Base-by-base conservation (phyloP, 176 grass and related monocot genomes). In the Carex kokanica region DNA sequence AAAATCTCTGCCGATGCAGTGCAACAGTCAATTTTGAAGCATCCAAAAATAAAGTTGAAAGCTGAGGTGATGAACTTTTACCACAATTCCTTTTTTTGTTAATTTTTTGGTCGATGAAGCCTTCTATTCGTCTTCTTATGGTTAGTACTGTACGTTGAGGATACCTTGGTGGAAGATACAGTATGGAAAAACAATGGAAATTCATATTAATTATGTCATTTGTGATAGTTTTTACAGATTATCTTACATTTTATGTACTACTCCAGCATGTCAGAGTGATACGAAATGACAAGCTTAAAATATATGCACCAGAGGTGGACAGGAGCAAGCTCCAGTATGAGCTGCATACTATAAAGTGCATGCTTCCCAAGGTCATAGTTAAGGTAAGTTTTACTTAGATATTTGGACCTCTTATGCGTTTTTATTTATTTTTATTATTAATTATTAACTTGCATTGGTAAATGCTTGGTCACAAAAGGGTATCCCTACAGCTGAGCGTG, bases 341-440 rank as follows among this genome's bases (percentile, higher is more conserved):
- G 77, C 73, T 98, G 61, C 90, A 98, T 79, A 71, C 74, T 74
- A 85, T 98, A 67, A 93, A 90, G 57, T 80, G 78, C 57, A 87
- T 93, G 79, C 90, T 98, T 87, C 90, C 92, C 11, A 98, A 94
- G 91, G 95, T 98, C 53, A 94, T 93, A 74, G 95, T 98, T 82
- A 98, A 98, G 92, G 92, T 98, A 66, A 84, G 49, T 60, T 31
- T 3, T 74, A 63, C n/a, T 18, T 70, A 3, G 12, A 45, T 90
- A 43, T 78, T 53, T 43, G 7, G 23, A 41, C 20, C 21, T 84
- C 31, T 57, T 72, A 31, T 55, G 21, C 0, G 20, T 83, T 60
- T 78, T 86, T 40, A 47, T 56, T 43, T 57, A 36, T 57, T 38
- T 52, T 57, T 58, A 6, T 71, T 40, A 24, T 56, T 57, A 43